phyloP scores from a whole-genome alignment of 2,329 filamentous ascomycete species.

The Botrytis porri region DNA sequence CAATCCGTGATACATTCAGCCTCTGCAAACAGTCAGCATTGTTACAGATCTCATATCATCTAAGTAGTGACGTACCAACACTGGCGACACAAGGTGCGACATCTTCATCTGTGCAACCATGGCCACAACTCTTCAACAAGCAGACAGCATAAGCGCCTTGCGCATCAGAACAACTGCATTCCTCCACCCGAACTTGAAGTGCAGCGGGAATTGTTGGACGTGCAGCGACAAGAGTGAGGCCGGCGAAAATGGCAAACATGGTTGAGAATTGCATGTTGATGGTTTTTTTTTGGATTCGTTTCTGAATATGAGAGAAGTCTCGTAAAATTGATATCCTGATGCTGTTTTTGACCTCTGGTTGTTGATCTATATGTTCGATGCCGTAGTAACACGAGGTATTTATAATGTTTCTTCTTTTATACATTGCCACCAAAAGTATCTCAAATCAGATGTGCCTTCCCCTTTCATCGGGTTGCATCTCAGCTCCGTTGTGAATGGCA shows the following conservation, averaged over 20 bases:
- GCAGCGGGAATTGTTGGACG: conserved; percentile 1
- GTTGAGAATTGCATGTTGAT: conserved; percentile 8
- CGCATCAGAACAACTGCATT: conserved; percentile 15
- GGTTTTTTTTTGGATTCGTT: background rate
- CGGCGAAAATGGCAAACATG: background rate
- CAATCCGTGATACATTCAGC: conserved; percentile 6
- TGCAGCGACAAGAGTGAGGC: background rate
- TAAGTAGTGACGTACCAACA: background rate
- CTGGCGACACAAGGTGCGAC: conserved; percentile 1
- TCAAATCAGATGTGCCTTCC: background rate
- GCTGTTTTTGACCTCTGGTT: background rate
- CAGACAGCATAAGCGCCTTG: conserved; percentile 7
- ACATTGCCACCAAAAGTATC: background rate
- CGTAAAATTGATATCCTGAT: background rate
- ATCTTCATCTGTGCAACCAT: conserved; percentile 8
- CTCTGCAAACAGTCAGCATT: background rate
- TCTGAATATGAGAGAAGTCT: background rate
- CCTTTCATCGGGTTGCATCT: background rate
- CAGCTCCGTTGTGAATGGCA: background rate
- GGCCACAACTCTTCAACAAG: conserved; percentile 3
- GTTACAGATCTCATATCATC: background rate
- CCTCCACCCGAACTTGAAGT: background rate
- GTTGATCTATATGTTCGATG: background rate
- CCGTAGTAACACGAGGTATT: background rate
- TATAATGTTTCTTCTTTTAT: too few species aligned